A percentile compares a stretch with the other conserved stretches of the same genome.
These are phyloP conservation scores for Rheum nobile DNA, from an alignment of 148 eudicot genomes.

Conservation along the genomic window DNA sequence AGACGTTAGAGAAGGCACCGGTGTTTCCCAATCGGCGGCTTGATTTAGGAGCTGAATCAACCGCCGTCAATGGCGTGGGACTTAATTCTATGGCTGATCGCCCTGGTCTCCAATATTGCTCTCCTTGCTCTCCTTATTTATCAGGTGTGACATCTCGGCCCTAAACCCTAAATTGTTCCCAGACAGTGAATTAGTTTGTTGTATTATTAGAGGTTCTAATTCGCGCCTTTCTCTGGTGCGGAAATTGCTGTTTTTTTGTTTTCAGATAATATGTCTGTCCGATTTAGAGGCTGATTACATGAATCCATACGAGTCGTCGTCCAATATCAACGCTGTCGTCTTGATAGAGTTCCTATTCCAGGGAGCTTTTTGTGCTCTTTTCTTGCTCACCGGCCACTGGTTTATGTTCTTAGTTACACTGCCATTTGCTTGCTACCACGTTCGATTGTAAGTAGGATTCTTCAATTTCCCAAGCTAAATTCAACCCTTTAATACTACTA, in stretches of 20 bases:
- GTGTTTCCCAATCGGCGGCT: background rate
- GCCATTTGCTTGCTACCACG: conserved; percentile 50
- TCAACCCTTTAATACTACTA: background rate
- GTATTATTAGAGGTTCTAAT: background rate
- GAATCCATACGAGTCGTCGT: conserved; percentile 78
- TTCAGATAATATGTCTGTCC: conserved; percentile 67
- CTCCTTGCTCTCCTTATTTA: conserved; percentile 30
- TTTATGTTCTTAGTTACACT: conserved; percentile 67
- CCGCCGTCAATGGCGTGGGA: conserved; percentile 17
- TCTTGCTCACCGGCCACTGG: conserved; percentile 68
- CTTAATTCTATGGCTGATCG: conserved; percentile 32
- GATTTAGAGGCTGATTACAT: conserved; percentile 91
- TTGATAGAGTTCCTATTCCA: conserved; percentile 66
- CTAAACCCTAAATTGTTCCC: background rate
- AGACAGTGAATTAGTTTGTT: background rate
- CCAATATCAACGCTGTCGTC: conserved; percentile 58
- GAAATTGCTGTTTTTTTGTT: background rate
- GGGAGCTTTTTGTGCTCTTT: conserved; percentile 47
- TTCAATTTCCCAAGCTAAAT: background rate
- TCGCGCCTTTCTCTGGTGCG: background rate
- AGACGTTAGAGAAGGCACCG: background rate
- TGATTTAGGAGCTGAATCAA: background rate
- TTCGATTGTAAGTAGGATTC: conserved; percentile 42
- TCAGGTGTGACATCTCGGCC: conserved; percentile 17
- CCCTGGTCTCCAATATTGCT: conserved; percentile 19